Conservation (phyloP, 2,329 filamentous ascomycete genomes). For the Aspergillus fructus region DNA sequence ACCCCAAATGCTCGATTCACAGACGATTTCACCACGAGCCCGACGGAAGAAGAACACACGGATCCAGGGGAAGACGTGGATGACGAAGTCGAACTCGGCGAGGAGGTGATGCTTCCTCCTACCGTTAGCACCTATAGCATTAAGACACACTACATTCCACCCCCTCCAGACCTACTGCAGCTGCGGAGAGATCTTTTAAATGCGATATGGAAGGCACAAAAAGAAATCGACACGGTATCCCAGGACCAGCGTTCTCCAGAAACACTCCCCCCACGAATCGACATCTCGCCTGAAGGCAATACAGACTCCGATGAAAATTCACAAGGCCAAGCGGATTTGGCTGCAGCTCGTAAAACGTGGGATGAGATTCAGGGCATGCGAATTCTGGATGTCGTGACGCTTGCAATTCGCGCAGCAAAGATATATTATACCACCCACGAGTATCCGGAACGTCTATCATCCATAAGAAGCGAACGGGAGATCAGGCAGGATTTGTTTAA, state of each 20-base stretch:
- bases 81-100: conserved; percentile 62
- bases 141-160: conserved; percentile 75
- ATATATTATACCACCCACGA: conserved; percentile 95
- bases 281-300: conserved; percentile 30
- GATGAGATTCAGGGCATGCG: conserved; percentile 88
- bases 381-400: conserved; percentile 85
- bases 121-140: conserved; percentile 95
- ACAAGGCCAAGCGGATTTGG: conserved; percentile 18
- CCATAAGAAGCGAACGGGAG: conserved; percentile 82
- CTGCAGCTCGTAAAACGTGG: conserved; percentile 60
- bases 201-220: conserved; percentile 67
- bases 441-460: conserved; percentile 76
- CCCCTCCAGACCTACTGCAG: conserved; percentile 77
- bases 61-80: conserved; percentile 55
- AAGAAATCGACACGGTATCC: conserved; percentile 58
- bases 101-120: conserved; percentile 84
- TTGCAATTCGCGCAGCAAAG: conserved; percentile 94
- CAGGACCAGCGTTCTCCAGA: conserved; percentile 30
- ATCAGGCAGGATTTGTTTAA: conserved; percentile 80
- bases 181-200: conserved; percentile 69
- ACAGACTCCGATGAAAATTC: conserved; percentile 46
- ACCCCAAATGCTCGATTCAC: conserved; percentile 40
- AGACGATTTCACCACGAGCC: conserved; percentile 52
- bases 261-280: conserved; percentile 29
- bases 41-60: conserved; percentile 40